Evolutionary conservation across 2,329 filamentous ascomycete species (phyloP), one percentile per base, ranked within the genome.

Genomic region (Phialophora verrucosa): DNA sequence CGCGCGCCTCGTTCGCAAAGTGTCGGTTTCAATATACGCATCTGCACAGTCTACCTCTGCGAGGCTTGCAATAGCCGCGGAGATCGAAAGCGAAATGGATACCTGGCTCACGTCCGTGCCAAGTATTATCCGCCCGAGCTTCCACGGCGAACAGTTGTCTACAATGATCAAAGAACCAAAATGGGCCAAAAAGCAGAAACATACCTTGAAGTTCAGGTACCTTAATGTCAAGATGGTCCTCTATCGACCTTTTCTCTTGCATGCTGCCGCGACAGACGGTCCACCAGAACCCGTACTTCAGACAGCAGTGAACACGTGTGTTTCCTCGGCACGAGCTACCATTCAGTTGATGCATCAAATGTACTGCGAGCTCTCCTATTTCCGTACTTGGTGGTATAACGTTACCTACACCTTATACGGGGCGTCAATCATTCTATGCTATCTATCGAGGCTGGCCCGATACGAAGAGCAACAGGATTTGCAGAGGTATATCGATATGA

Each of bases 361-460:
- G 14, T 80, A 76, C 57, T 73, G 75, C 32, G 69, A 77, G 4
- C 76, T 79, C 55, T 74, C 74, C 0, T 80, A 79, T 63, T 80
- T 80, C 72, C 77, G 78, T 31, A 79, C 77, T 66, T 81, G 78
- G 78, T 80, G 77, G 75, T 80, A 80, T 62, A 80, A 81, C 65
- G 27, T 55, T 12, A 31, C 29, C 1, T 80, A 80, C 53, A 74
- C 79, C 6, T 77, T 78, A 70, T 79, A 79, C 56, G 79, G 77
- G 49, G 77, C 75, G 20, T 76, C 77, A 4, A 79, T 78, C 1
- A 72, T 80, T 25, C 74, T 80, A 32, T 75, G 78, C 10, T 75
- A 75, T 53, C 74, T 76, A 70, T 75, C 75, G 31, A 74, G 73
- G 60, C 66, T 75, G 14, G 73, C 75, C 32, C 71, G 72, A 66